Base-by-base conservation (phyloP, 1,139 yeast species). In the Kurtzmaniella natalensis region DNA sequence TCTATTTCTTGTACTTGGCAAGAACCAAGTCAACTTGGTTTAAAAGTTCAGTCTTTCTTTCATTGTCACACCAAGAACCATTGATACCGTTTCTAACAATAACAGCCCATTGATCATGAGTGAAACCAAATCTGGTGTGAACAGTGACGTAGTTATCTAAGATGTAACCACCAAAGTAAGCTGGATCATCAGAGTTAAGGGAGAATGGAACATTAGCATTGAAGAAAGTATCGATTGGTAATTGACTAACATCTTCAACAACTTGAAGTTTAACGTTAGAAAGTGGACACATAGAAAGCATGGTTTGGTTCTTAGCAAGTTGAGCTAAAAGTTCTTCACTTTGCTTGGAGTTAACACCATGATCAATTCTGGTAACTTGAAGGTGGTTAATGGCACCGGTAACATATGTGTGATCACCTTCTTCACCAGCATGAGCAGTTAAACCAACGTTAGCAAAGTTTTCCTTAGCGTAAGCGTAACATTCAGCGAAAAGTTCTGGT, bases 361-460 rank as follows among this genome's bases (percentile, higher is more conserved):
- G 94, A 50, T 84, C 94, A 38, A 84, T 79, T 59, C 94, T 72
- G 22, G 77, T 68, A 11, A 76, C 85, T 2, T 73, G 65, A 44
- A 84, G 67, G 30, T 64, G 43, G 46, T 81, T 78, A 41, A 84
- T 59, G 1, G 92, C 64, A 34, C 67, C 65, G 9, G 60, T 44
- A 25, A 84, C 83, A 44, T 65, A 82, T 11, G 74, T 68, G 30
- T 84, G 76, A 43, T 81, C 85, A 34, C 92, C 94, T 61, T 84
- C 94, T 58, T 84, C 94, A 45, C 94, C 94, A 3, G 92, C 94
- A 53, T 84, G 94, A 2, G 94, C 92, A 24, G 94, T 84, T 35
- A 81, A 64, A 28, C 76, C 72, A 37, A 78, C 69, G 32, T 67
- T 51, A 20, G 80, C 76, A 46, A 63, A 71, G 28, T 61, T 48